Conservation (phyloP, 805 yeast species). For the Blastobotrys terrestris region DNA sequence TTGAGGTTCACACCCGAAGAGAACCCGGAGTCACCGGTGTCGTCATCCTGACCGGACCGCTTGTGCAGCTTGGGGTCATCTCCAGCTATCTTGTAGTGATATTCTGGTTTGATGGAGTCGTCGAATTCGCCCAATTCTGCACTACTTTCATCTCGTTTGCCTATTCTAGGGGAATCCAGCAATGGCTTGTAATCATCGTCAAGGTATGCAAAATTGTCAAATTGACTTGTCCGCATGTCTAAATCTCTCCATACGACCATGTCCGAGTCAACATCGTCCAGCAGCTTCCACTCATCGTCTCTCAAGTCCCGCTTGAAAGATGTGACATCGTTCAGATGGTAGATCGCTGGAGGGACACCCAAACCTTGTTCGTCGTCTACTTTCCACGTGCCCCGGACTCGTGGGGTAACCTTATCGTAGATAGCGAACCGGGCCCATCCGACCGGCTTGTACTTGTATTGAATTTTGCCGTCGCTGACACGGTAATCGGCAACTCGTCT, state of each 20-base stretch:
- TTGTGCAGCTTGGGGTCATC: not conserved
- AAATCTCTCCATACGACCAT: slow-evolving; percentile 27
- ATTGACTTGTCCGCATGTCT: slow-evolving; percentile 18
- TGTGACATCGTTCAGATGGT: slow-evolving; percentile 20
- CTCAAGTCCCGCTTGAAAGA: slow-evolving; percentile 10
- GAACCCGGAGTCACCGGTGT: slow-evolving; percentile 23
- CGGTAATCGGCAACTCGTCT: slow-evolving; percentile 17
- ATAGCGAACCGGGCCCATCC: slow-evolving; percentile 31
- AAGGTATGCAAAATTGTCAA: slow-evolving; percentile 4
- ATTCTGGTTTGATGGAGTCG: not conserved
- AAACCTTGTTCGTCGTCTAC: slow-evolving; percentile 26
- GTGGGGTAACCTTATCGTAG: slow-evolving; percentile 11
- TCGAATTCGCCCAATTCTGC: not conserved
- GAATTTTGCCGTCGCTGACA: slow-evolving; percentile 12
- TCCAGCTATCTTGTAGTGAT: not conserved
- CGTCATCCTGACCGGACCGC: slow-evolving; percentile 18
- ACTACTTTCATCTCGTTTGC: not conserved
- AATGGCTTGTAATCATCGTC: slow-evolving; percentile 11
- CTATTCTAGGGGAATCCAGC: not conserved
- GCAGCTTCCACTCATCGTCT: slow-evolving; percentile 12
- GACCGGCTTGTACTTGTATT: slow-evolving; percentile 19
- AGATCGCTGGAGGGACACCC: slow-evolving; percentile 26
- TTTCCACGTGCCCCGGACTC: slow-evolving; percentile 27
- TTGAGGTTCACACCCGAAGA: slow-evolving; percentile 22
- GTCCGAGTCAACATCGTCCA: slow-evolving; percentile 8